These are phyloP conservation scores for Hortiboletus rubellus DNA, from an alignment of 1,284 basidiomycete genomes.

Conservation along the genomic window DNA sequence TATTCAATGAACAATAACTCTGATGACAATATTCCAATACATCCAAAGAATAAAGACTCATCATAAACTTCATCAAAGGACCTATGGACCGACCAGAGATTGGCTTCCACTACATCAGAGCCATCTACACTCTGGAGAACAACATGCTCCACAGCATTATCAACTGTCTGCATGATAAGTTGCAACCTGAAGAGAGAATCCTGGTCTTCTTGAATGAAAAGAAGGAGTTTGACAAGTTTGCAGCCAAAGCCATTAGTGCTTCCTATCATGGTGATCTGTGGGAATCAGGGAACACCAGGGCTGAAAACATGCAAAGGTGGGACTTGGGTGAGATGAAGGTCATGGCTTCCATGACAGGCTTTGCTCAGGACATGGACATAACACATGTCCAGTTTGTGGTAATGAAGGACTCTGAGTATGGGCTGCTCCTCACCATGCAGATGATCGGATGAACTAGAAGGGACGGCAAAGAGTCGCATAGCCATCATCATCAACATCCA, in stretches of 20 bases:
- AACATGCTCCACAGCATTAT: background rate
- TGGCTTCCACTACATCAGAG: background rate
- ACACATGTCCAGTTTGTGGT: background rate
- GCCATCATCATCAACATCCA: background rate
- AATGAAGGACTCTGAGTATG: background rate
- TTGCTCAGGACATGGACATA: background rate
- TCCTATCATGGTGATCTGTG: background rate
- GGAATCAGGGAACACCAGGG: background rate
- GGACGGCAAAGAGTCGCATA: background rate
- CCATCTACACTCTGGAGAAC: background rate
- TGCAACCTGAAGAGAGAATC: background rate
- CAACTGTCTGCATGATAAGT: background rate
- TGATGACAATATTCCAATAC: too few species aligned
- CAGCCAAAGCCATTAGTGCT: background rate
- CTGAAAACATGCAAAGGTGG: background rate
- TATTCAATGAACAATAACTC: too few species aligned
- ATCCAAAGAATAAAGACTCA: too few species aligned
- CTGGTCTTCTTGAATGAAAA: background rate
- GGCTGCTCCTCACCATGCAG: background rate
- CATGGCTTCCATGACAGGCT: background rate
- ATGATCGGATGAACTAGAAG: background rate
- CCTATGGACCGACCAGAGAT: background rate
- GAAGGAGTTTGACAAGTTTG: background rate
- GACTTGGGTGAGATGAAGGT: background rate
- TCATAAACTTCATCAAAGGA: background rate